Base-by-base conservation (phyloP, 768 basidiomycete species). In the Russula sp. region DNA sequence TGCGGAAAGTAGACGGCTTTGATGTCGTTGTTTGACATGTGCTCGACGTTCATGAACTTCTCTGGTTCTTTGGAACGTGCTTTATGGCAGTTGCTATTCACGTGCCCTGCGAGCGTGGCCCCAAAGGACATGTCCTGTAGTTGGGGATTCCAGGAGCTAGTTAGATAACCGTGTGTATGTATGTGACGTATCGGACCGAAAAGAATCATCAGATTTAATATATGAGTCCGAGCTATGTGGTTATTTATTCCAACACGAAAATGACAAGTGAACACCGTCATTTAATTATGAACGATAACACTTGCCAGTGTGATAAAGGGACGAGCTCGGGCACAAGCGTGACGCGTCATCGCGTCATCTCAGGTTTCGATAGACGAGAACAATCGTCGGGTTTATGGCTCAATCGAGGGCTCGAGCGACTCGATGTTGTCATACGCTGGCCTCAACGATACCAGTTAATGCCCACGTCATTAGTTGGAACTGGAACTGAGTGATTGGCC, bases 21-120 rank as follows among this genome's bases (percentile, higher is more conserved):
- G 16, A 50, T 50, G 50, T 40, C 22, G n/a, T 7, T 40, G 10
- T 42, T 52, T 28, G 28, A 22, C 53, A 56, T 32, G 46, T 48
- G n/a, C 46, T 22, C 46, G 46, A 48, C 22, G 46, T 48, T 22
- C 46, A 48, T 48, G 46, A 48, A 48, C 46, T 48, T 48, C 46
- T 46, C 44, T n/a, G 44, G n/a, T 46, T 20, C 16, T 44, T 20
- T 20, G 28, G 28, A 48, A 24, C 46, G 46, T 48, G 22, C 22
- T 22, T 48, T 0, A 7, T 18, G 46, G n/a, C 46, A 46, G 44
- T 46, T 46, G 44, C 11, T 0, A 11, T 22, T 48, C 46, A 48
- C 46, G 46, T 48, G 44, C 8, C 40, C 42, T 1, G n/a, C 22
- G 44, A 46, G n/a, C 2, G 0, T 8, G 9, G 22, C 14, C 11